Percentiles rank a stretch among this genome's conserved stretches.
phyloP scores from a whole-genome alignment of 169 alveolate genomes.

The Plasmodium gonderi region DNA sequence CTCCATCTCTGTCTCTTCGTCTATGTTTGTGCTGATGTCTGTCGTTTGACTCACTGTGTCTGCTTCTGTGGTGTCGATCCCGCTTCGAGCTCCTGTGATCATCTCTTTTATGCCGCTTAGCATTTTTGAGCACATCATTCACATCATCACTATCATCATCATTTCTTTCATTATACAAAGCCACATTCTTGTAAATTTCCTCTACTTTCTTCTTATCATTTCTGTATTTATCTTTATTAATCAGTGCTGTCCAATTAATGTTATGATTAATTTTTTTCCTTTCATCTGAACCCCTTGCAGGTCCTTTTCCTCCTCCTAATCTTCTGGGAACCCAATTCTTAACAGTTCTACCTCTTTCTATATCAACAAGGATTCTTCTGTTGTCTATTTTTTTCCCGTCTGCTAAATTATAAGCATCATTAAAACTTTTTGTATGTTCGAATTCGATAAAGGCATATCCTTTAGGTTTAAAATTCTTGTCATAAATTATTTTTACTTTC shows the following conservation, averaged over 20 bases:
- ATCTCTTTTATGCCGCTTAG: not conserved
- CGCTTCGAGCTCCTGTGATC: conserved; percentile 23
- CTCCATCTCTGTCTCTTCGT: conserved; percentile 21
- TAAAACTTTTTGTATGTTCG: conserved; percentile 91
- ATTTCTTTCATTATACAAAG: conserved; percentile 45
- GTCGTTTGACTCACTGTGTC: conserved; percentile 20
- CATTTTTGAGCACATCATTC: not conserved
- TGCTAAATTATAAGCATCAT: conserved; percentile 92
- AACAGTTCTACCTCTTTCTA: conserved; percentile 95
- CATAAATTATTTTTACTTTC: conserved; percentile 87
- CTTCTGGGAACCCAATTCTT: conserved; percentile 95
- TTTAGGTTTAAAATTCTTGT: conserved; percentile 91
- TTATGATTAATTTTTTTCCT: conserved; percentile 77
- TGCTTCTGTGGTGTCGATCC: conserved; percentile 40
- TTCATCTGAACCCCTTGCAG: conserved; percentile 80
- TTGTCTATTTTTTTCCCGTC: conserved; percentile 95
- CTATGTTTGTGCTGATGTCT: conserved; percentile 38
- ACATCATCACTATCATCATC: conserved; percentile 12
- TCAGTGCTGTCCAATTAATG: conserved; percentile 48
- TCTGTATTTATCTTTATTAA: conserved; percentile 44
- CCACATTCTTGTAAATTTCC: conserved; percentile 23
- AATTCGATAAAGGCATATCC: conserved; percentile 98
- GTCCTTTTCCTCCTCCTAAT: conserved; percentile 97
- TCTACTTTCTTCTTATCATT: conserved; percentile 26
- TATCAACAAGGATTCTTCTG: conserved; percentile 94